A percentile compares a stretch with the other conserved stretches of the same genome.
These are phyloP conservation scores for Epichloe typhina DNA, from an alignment of 2,329 filamentous ascomycete species.

Conservation along the genomic window DNA sequence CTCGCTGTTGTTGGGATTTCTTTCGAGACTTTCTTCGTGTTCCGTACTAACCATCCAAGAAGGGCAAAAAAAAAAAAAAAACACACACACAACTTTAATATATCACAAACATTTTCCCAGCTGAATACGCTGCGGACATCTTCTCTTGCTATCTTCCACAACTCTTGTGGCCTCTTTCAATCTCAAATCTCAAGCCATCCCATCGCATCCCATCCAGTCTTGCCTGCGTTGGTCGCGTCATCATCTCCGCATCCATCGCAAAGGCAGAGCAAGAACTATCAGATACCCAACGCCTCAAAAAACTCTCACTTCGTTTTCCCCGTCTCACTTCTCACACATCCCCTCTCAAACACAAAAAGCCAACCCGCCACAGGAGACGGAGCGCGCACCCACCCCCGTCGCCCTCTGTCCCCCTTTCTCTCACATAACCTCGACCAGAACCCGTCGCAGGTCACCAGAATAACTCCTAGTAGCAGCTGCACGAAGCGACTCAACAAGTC, in stretches of 20 bases:
- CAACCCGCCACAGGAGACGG: background rate
- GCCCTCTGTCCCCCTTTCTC: background rate
- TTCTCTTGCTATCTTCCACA: background rate
- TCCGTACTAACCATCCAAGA: slow-evolving; percentile 1
- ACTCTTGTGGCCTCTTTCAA: background rate
- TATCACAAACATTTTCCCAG: slow-evolving; percentile 4
- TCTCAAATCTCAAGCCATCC: background rate
- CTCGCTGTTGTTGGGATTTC: slow-evolving; percentile 1
- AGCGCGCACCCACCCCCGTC: background rate
- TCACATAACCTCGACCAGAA: background rate
- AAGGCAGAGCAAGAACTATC: background rate
- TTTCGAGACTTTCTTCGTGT: background rate
- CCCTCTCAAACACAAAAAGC: background rate
- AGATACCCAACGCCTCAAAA: background rate
- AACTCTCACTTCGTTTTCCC: background rate
- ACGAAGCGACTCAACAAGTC: background rate
- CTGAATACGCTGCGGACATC: slow-evolving; percentile 2
- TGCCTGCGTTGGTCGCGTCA: background rate
- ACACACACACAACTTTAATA: background rate
- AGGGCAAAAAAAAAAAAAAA: background rate
- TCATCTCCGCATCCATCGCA: background rate
- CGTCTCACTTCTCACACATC: background rate
- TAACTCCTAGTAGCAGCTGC: background rate
- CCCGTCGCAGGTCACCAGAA: background rate
- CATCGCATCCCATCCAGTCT: background rate